Base-by-base conservation (phyloP, 306 rosid species). In the Crataegus laevigata region DNA sequence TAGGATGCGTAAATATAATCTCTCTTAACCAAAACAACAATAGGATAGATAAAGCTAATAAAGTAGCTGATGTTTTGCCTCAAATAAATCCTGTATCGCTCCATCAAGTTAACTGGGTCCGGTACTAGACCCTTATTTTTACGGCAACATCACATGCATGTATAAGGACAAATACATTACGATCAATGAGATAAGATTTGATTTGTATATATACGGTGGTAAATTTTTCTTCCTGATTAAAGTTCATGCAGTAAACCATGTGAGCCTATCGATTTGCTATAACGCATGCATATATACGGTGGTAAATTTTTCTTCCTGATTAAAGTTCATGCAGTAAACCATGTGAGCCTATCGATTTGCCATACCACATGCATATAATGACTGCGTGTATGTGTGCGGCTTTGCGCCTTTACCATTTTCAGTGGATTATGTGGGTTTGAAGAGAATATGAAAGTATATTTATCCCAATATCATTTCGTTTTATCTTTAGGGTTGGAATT, bases 291-390 rank as follows among this genome's bases (percentile, higher is more conserved):
- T 26, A 60, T 26, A 64, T 38, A 60, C 24, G 30, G 51, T 66
- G 79, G 77, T 74, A 80, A 68, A 74, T 78, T 78, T 47, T 69
- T 70, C 63, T 59, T 79, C 36, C 75, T 30, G 12, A 57, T 64
- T 42, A 65, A 52, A 66, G 67, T 51, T 42, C 71, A 59, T 72
- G 67, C 25, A 72, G 11, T 25, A 30, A 26, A 51, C 40, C 17
- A 30, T 29, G 34, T 52, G 24, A 52, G 21, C 21, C 54, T 15
- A 52, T 52, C 24, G n/a, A 52, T 19, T 52, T 52, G 40, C 40
- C 7, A 19, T 19, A 52, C 15, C 54, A 3, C 54, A 57, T 57
- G 29, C 24, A n/a, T 26, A 60, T 26, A 1, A 2, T 5, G 8
- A 4, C 36, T 14, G 66, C 29, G n/a, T 55, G 13, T 55, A 14